Percentiles rank a stretch among this genome's conserved stretches.
These are phyloP conservation scores for Fusarium denticulatum DNA, from an alignment of 2,329 filamentous ascomycete genomes.

Conservation along the genomic window DNA sequence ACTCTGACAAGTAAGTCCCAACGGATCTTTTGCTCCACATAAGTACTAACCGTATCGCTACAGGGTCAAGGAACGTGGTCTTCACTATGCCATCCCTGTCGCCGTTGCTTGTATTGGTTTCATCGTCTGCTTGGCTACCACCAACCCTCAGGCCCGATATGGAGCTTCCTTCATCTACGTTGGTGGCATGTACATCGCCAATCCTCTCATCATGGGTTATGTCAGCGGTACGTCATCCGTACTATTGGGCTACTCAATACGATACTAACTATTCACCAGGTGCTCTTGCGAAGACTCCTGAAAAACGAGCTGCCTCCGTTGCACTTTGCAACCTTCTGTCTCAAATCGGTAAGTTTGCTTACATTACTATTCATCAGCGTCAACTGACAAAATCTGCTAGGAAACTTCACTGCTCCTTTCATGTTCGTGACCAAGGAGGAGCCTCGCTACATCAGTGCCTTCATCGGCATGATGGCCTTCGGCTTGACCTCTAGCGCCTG, in stretches of 20 bases:
- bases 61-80: conserved; percentile 10
- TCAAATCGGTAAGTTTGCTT: neutral
- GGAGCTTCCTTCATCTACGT: conserved; percentile 13
- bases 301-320: conserved; percentile 15
- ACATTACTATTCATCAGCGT: rapidly evolving
- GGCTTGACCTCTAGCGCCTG: conserved; percentile 1
- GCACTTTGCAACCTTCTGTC: conserved; percentile 6
- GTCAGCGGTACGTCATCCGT: neutral
- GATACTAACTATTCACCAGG: neutral
- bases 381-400: neutral
- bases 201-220: conserved; percentile 19
- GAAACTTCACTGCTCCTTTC: conserved; percentile 15
- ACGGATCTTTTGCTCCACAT: too few species aligned
- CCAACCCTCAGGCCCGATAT: neutral
- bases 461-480: conserved; percentile 19
- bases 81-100: conserved; percentile 7
- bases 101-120: conserved; percentile 2
- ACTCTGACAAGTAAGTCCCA: conserved; percentile 11
- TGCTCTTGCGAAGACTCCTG: conserved; percentile 2
- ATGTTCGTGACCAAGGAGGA: conserved; percentile 15
- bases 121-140: neutral
- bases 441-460: conserved; percentile 16
- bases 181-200: conserved; percentile 10
- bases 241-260: rapidly evolving
- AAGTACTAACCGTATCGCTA: too few species aligned